phyloP scores from a whole-genome alignment of 176 grass and related monocot species.

The Triticum monococcum region DNA sequence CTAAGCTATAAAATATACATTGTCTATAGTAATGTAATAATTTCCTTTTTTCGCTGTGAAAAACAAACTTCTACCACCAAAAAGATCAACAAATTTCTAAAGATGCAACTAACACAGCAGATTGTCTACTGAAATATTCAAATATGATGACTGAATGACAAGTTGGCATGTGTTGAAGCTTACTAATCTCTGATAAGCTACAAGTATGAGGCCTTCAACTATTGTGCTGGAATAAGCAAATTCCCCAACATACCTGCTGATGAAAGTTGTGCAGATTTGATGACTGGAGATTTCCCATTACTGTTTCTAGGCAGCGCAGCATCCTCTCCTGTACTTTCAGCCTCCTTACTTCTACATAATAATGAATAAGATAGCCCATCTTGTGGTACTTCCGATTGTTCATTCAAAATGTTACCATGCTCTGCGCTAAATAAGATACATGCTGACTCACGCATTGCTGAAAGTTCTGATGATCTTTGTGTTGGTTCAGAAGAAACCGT shows the following conservation, averaged over 20 bases:
- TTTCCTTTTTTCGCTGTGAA: background rate
- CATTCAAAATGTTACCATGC: slow-evolving; percentile 24
- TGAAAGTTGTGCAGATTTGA: slow-evolving; percentile 25
- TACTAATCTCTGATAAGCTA: slow-evolving; percentile 12
- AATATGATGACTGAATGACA: background rate
- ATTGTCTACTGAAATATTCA: background rate
- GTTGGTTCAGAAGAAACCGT: slow-evolving; percentile 29
- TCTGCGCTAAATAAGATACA: slow-evolving; percentile 19
- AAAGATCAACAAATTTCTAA: background rate
- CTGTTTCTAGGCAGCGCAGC: slow-evolving; percentile 12
- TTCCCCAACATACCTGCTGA: slow-evolving; percentile 34
- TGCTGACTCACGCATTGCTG: slow-evolving; percentile 52
- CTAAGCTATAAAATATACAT: slow-evolving; percentile 14
- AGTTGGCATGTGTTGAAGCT: background rate
- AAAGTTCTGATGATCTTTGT: slow-evolving; percentile 47
- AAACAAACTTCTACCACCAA: background rate
- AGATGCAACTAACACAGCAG: background rate
- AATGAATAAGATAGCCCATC: slow-evolving; percentile 40
- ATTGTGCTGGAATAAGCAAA: slow-evolving; percentile 20
- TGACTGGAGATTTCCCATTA: slow-evolving; percentile 8
- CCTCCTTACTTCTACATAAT: slow-evolving; percentile 29
- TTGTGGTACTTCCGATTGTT: slow-evolving; percentile 29
- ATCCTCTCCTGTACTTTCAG: slow-evolving; percentile 41
- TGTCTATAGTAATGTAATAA: background rate
- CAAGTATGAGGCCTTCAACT: background rate